A percentile compares a stretch with the other conserved stretches of the same genome.
Conservation (phyloP, 352 stramenopile species). For the Phytophthora citricola region DNA sequence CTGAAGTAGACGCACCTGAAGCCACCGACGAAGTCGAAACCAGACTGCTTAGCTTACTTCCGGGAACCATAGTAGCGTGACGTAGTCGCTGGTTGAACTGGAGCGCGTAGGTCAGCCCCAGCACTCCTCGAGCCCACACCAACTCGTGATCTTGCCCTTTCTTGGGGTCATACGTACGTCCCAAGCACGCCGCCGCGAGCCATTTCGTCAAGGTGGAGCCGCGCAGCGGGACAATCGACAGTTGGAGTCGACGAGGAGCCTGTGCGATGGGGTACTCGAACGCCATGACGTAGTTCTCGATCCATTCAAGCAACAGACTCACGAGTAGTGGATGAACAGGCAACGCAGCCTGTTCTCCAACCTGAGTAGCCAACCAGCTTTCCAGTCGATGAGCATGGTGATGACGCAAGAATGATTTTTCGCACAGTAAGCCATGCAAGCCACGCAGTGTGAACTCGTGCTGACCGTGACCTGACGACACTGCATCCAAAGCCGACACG, state of each 20-base stretch:
- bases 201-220: slow-evolving; percentile 47
- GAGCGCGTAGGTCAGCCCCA: slow-evolving; percentile 63
- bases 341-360: slow-evolving; percentile 47
- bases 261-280: slow-evolving; percentile 77
- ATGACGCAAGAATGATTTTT: slow-evolving; percentile 74
- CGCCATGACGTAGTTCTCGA: slow-evolving; percentile 80
- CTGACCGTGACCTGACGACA: slow-evolving; percentile 35
- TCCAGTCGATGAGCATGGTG: slow-evolving; percentile 64
- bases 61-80: slow-evolving; percentile 54
- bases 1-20: slow-evolving; percentile 32
- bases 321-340: slow-evolving; percentile 64
- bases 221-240: slow-evolving; percentile 68
- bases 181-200: slow-evolving; percentile 40
- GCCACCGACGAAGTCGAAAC: slow-evolving; percentile 34
- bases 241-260: slow-evolving; percentile 53
- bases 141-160: slow-evolving; percentile 26
- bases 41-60: slow-evolving; percentile 62
- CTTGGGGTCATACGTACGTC: slow-evolving; percentile 8
- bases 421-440: slow-evolving; percentile 60
- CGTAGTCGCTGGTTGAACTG: slow-evolving; percentile 77
- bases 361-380: slow-evolving; percentile 52
- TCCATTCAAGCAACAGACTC: slow-evolving; percentile 67
- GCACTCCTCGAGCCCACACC: slow-evolving; percentile 43
- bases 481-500: slow-evolving; percentile 39
- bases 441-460: slow-evolving; percentile 64